Base-by-base conservation (phyloP, 306 rosid genomes). In the Gastrolobium villosum region DNA sequence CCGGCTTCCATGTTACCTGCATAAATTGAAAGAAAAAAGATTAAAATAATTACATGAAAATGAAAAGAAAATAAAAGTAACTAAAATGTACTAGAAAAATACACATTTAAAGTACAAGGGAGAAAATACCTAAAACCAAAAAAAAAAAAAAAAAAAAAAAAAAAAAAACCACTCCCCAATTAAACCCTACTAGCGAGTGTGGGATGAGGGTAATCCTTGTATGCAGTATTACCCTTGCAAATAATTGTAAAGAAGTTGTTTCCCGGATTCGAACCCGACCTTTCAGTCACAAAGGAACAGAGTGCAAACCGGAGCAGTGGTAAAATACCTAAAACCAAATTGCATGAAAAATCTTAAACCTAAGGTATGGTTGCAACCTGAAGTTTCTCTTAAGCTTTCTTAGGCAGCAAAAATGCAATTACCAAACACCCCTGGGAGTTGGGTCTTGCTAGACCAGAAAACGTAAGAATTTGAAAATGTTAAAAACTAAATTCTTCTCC, bases 1-100 rank as follows among this genome's bases (percentile, higher is more conserved):
- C 94, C 88, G 6, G 85, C 90, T n/a, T 89, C 98, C 40, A 88
- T 55, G 53, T 84, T 85, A 83, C 94, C 98, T 91, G 90, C 89
- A 86, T 28, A 81, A 49, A 78, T 67, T 72, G 65, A 82, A 64
- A 72, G 56, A 28, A 49, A 49, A 55, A 68, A 49, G 20, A 49
- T 56, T n/a, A 50, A 76, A 60, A 64, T 4, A 76, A 14, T 31
- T 54, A 7, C 2, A 37, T 49, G 28, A 0, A 74, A 76, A 36
- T 65, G n/a, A 40, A 41, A n/a, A 84, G 49, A 69, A 64, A 67
- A 15, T 10, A 60, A 37, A 56, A 31, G 50, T 2, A 43, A 14
- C 15, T 50, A 65, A 70, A 63, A 83, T 52, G 15, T 32, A 39
- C 4, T 8, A 32, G 20, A 67, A 61, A 76, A 11, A 53, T 3